Evolutionary conservation across 345 rosid species (phyloP).

Genomic region (Corymbia maculata): DNA sequence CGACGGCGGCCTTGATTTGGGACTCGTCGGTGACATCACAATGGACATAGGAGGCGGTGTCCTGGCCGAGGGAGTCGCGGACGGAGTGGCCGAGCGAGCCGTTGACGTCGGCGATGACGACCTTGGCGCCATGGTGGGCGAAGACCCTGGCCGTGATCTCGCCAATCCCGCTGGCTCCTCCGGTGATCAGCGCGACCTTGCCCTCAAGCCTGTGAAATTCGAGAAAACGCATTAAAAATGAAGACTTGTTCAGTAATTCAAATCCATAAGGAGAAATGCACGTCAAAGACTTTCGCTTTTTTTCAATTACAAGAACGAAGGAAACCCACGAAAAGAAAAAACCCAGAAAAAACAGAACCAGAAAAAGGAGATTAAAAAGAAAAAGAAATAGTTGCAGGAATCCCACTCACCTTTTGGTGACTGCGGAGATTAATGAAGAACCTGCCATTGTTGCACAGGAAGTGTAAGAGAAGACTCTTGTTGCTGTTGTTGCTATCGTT

Average conservation of each 20-base stretch:
- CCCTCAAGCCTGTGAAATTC: constrained; percentile 17
- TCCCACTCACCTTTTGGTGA: not conserved
- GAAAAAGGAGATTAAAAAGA: not conserved
- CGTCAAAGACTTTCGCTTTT: not conserved
- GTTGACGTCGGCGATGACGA: constrained; percentile 14
- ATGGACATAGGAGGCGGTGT: constrained; percentile 7
- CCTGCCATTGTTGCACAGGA: not conserved
- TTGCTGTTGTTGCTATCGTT: not conserved
- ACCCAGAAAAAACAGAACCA: not conserved
- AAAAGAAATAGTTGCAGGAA: not conserved
- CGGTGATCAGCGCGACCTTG: constrained; percentile 23
- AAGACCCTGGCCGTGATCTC: constrained; percentile 11
- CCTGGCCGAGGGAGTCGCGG: constrained; percentile 4
- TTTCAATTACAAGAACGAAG: not conserved
- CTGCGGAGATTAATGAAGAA: not conserved
- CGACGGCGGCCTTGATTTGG: constrained; percentile 10
- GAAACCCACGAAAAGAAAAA: not conserved
- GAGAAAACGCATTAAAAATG: not conserved
- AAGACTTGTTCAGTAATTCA: not conserved
- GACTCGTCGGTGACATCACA: constrained; percentile 26
- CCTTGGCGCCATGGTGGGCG: constrained; percentile 16
- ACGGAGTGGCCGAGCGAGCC: constrained; percentile 13
- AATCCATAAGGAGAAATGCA: not conserved
- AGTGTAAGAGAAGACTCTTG: not conserved
- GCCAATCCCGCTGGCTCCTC: constrained; percentile 25